Base-by-base conservation (phyloP, 352 stramenopile genomes). In the Phytophthora foliorum region DNA sequence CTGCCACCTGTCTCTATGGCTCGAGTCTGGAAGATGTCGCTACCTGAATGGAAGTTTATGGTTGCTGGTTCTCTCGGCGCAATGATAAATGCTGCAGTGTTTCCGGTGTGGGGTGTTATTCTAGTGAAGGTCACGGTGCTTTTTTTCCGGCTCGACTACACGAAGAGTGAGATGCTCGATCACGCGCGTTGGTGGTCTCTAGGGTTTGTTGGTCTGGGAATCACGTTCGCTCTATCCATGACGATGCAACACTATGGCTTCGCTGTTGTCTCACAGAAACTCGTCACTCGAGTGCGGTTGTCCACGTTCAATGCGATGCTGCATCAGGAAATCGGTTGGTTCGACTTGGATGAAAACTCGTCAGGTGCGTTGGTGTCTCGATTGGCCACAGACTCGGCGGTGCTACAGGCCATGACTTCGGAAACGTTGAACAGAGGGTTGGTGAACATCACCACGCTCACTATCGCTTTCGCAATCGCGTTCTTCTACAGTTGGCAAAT, bases 261-360 rank as follows among this genome's bases (percentile, higher is more conserved):
- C 51, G 72, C 61, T 22, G 77, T 87, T 4, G 76, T 89, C n/a
- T 81, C 78, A 0, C 77, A 90, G 56, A 75, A 77, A 2, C 70
- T 93, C 22, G 87, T 85, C 4, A 74, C 70, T 57, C 81, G 86
- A n/a, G 60, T 94, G 10, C 81, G 85, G 0, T 42, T 74, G n/a
- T 48, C 67, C 17, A 79, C 80, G 6, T 92, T 92, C 45, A 75
- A 58, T 29, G 73, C 81, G 21, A 94, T 95, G 71, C 65, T 97
- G 25, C 60, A 74, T 21, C 88, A 95, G 38, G 87, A 97, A 39
- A 72, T 95, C 38, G 88, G 83, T 1, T 97, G 88, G 82, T 97
- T 96, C 45, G 89, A 97, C 55, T 56, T 77, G 42, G 73, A 89
- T 19, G 69, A 89, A 27, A 93, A 97, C 63, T 78, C 78, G 3